Evolutionary conservation across 2,329 filamentous ascomycete genomes (phyloP), one percentile per base, ranked within the genome.

Genomic region (Fusarium clavum): DNA sequence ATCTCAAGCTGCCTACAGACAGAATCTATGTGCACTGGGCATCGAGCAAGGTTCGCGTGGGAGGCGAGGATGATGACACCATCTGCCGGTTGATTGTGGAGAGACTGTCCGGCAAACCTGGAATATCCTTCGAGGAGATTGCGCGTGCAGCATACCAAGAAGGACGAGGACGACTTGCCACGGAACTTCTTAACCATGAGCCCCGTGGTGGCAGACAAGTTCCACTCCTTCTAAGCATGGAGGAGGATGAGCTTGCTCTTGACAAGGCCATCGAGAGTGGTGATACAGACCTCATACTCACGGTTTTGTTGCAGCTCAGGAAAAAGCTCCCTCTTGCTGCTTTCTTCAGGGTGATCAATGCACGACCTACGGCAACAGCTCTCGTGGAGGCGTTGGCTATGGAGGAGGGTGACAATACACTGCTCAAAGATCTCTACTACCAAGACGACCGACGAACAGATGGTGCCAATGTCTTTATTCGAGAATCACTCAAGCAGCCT

Each of bases 1-100:
- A 97, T 77, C 84, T 99, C 4, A 92, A 91, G 64, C 86, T 99
- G 6, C 91, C 95, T 0, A 92, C 94, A 0, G 94, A 97, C 78
- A 89, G 90, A 57, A 97, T 99, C 63, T 97, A 98, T 75, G 94
- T 97, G 2, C 94, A 98, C 78, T 99, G 96, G 96, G 96, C 96
- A 3, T 95, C 92, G 20, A 91, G 96, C 77, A 99, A 98, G 79
- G 95, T 98, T 6, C 92, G 94, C 27, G 84, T 92, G 5, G 94
- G 94, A 0, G 87, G 90, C 1, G 94, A 94, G 69, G 91, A 97
- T 66, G 96, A 98, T 76, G 94, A 97, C 47, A 89, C 90, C 2
- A 93, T 97, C 44, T 98, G 94, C 79, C 88, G 89, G 32, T 85
- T 94, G 54, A 93, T 99, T 16, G 94, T 98, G 12, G 90, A 94